Evolutionary conservation across 2,329 filamentous ascomycete species (phyloP), one percentile per base, ranked within the genome.

Genomic region (Alternaria sp.): DNA sequence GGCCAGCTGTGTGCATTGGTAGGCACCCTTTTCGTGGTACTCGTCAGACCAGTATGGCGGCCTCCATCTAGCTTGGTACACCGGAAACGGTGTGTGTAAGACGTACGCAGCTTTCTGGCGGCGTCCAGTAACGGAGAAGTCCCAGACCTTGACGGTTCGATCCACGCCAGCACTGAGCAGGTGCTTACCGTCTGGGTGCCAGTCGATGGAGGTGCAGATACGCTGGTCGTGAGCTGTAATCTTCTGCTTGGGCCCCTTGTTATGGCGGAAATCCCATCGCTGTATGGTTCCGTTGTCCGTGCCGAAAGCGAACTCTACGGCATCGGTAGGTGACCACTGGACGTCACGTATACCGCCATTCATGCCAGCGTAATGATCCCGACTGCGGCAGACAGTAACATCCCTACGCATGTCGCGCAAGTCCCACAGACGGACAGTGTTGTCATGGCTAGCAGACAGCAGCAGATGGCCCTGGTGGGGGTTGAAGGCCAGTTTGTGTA

Each of bases 171-270:
- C 87, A 68, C 87, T 90, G 58, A 87, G 83, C 10, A 90, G 80
- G 74, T 90, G 87, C 71, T 86, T 89, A 7, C 88, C 88, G 69
- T 90, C 88, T 1, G 88, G 88, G 72, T 90, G 88, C 88, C 88
- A 90, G 74, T 90, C 88, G 37, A 90, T 84, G 6, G 87, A 84
- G 64, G 85, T 88, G 78, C 88, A 90, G 5, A 83, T 83, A 65
- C 84, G 85, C 65, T 77, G 73, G 67, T 87, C 85, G 73, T 90
- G 88, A 46, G 88, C 88, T 33, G 86, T 85, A 60, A 90, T 87
- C 67, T 86, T 87, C 69, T 90, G 79, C 71, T 88, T 83, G 8
- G 88, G 85, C 25, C 83, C 82, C 68, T 84, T 86, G 56, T 84
- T 80, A 66, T 87, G 85, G 60, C 87, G 85, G 63, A 85, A 85